Evolutionary conservation across 1,139 yeast species (phyloP), one percentile per base, ranked within the genome.

Genomic region (Yamadazyma dendronema): DNA sequence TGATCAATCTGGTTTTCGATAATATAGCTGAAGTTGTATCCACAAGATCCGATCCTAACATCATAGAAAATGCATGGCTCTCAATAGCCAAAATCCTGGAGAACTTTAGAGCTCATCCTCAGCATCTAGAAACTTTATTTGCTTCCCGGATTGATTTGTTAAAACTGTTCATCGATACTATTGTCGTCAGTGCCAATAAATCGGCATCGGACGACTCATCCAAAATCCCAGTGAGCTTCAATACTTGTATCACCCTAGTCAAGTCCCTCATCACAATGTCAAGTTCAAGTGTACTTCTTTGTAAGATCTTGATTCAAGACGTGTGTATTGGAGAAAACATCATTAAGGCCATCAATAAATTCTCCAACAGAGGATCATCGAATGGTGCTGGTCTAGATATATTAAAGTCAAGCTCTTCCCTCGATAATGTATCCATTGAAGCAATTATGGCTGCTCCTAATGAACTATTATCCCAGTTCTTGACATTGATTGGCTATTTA

Each of bases 381-480:
- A 15, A 17, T 53, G 12, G 53, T 45, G 19, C 25, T 38, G 35
- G n/a, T 10, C 21, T 30, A 15, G 22, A 29, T 17, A 24, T 19
- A 3, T 30, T 43, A 9, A 46, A 44, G 2, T 47, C 51, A 3
- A 38, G 33, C 6, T 32, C 42, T 13, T 30, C 42, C 19, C 53
- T 52, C 30, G 63, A 58, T 17, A 52, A 54, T 3, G 54, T 76
- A 0, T 66, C 83, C 2, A 72, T 83, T 30, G 95, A 86, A 50
- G 78, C 87, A 0, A 61, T 89, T 30, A 84, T 88, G 79, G 79
- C 83, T 37, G 78, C 81, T 4, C 90, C 94, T 1, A 82, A 81
- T 47, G 86, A 81, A 17, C 56, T 86, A 26, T 59, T 84, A 23
- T 51, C 76, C 1, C 71, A 79, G 17, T 67, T 84, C 17, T 58